Conservation (phyloP, 257 asterid species). For the Paraleonurus japonicus region DNA sequence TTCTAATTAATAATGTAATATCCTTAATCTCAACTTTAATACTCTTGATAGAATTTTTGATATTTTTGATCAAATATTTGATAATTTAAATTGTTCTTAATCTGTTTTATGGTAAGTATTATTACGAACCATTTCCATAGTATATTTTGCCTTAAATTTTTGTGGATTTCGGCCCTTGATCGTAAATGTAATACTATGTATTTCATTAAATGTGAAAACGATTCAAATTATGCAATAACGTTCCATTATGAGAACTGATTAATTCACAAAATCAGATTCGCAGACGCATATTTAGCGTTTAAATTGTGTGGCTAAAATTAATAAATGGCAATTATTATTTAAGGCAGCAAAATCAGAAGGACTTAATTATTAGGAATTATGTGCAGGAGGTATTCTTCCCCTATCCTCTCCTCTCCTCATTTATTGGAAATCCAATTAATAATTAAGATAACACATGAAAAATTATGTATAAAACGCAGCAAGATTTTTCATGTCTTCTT, state of each 20-base stretch:
- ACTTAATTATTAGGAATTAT: neutral
- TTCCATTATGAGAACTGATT: neutral
- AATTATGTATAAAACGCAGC: neutral
- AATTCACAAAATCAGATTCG: neutral
- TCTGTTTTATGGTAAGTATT: too few species aligned
- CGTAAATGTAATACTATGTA: too few species aligned
- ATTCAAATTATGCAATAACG: too few species aligned
- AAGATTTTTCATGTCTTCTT: neutral
- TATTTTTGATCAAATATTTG: too few species aligned
- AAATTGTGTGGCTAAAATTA: neutral
- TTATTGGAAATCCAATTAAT: slow-evolving; percentile 8
- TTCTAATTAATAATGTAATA: too few species aligned
- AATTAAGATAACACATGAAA: neutral
- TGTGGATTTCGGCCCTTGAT: too few species aligned
- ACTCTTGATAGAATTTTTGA: too few species aligned
- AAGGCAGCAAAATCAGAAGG: neutral
- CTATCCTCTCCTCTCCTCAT: slow-evolving; percentile 22
- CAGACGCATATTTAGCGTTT: neutral
- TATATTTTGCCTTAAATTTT: too few species aligned
- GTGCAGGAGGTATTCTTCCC: neutral
- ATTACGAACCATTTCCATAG: too few species aligned
- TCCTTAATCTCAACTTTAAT: too few species aligned
- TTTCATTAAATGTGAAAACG: neutral
- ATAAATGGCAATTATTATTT: neutral
- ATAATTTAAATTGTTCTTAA: too few species aligned